These are phyloP conservation scores for Fusarium continuum DNA, from an alignment of 2,329 filamentous ascomycete species.

Conservation along the genomic window DNA sequence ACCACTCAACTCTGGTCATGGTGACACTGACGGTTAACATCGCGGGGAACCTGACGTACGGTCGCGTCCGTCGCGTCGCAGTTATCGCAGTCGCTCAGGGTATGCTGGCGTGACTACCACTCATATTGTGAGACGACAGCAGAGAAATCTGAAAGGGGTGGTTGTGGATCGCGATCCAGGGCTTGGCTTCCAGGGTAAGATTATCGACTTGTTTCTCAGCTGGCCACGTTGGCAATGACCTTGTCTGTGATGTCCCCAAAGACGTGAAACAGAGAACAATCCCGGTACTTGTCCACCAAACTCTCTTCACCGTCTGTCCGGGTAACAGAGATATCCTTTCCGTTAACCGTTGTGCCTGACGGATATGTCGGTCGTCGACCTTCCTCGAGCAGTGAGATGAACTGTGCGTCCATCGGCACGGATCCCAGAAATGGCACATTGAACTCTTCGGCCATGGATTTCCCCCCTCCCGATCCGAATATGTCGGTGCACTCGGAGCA, in stretches of 20 bases:
- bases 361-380: slow-evolving; percentile 72
- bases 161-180: not conserved
- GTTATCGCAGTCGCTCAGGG: too few relatives aligned
- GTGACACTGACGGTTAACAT: not conserved
- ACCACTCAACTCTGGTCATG: not conserved
- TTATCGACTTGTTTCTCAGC: not conserved
- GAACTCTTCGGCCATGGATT: slow-evolving; percentile 89
- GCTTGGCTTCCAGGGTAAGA: not conserved
- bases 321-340: slow-evolving; percentile 58
- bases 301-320: slow-evolving; percentile 42
- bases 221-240: slow-evolving; percentile 43
- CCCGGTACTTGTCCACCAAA: slow-evolving; percentile 76
- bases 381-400: slow-evolving; percentile 87
- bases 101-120: too few relatives aligned
- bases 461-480: slow-evolving; percentile 89
- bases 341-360: slow-evolving; percentile 69
- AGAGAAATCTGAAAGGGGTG: not conserved
- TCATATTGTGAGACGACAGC: too few relatives aligned
- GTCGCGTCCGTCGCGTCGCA: too few relatives aligned
- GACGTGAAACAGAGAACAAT: slow-evolving; percentile 74
- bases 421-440: slow-evolving; percentile 83
- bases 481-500: slow-evolving; percentile 90
- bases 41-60: too few relatives aligned
- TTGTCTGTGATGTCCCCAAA: slow-evolving; percentile 71
- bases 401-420: slow-evolving; percentile 92